A percentile compares a stretch with the other conserved stretches of the same genome.
phyloP scores from a whole-genome alignment of 2,329 filamentous ascomycete species.

The Calonectria pseudoreteaudii region DNA sequence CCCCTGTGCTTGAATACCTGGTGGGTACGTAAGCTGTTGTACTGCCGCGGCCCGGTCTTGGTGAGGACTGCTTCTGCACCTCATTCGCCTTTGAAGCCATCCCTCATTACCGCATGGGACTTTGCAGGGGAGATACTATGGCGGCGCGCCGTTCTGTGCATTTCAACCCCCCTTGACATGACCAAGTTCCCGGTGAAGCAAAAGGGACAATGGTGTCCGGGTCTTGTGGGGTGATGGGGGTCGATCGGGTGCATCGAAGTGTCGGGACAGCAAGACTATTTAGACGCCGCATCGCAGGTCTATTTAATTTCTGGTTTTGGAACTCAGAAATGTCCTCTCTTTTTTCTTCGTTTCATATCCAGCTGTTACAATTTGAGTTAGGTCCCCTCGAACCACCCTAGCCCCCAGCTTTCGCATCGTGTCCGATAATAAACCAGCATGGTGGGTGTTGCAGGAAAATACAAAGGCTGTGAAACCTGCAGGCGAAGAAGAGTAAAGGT shows the following conservation, averaged over 20 bases:
- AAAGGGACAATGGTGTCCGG: slow-evolving; percentile 29
- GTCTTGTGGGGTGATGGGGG: slow-evolving; percentile 39
- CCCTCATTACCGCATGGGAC: slow-evolving; percentile 40
- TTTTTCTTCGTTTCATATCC: neutral
- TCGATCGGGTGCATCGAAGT: slow-evolving; percentile 34
- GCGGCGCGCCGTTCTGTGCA: slow-evolving; percentile 27
- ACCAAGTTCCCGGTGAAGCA: slow-evolving; percentile 20
- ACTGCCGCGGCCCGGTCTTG: slow-evolving; percentile 28
- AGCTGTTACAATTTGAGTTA: neutral
- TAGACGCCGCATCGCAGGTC: slow-evolving; percentile 33
- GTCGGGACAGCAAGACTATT: slow-evolving; percentile 29
- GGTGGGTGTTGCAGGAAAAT: slow-evolving; percentile 73
- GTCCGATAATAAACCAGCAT: slow-evolving; percentile 50
- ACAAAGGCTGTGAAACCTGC: slow-evolving; percentile 74
- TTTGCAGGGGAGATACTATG: slow-evolving; percentile 31
- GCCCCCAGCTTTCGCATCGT: neutral
- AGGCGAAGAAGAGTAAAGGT: slow-evolving; percentile 70
- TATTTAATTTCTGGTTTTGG: slow-evolving; percentile 24
- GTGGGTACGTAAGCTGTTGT: slow-evolving; percentile 41
- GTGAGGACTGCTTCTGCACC: slow-evolving; percentile 22
- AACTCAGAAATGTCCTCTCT: neutral
- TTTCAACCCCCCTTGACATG: slow-evolving; percentile 20
- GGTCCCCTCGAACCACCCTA: neutral
- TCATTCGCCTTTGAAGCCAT: slow-evolving; percentile 35
- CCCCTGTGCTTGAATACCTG: slow-evolving; percentile 27